phyloP scores from a whole-genome alignment of 1,284 basidiomycete genomes.

The Trichosporon sp. region DNA sequence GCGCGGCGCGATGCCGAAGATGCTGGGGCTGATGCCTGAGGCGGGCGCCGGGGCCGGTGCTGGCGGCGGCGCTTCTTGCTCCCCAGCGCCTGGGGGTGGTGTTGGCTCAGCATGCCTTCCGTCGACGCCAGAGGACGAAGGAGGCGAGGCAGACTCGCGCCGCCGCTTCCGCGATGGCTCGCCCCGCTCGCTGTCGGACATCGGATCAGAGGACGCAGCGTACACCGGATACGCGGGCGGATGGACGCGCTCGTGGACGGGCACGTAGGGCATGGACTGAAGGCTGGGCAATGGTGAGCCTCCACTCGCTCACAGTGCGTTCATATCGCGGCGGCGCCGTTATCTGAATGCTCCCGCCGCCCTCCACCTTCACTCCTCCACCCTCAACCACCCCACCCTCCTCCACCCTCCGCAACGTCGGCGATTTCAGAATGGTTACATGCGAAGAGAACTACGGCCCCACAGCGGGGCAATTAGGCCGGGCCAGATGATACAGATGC shows the following conservation, averaged over 20 bases:
- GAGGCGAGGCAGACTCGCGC: no score
- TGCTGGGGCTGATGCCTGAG: conserved; percentile 64
- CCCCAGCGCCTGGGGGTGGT: not conserved
- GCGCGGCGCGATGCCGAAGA: conserved; percentile 85
- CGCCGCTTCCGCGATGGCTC: conserved; percentile 27
- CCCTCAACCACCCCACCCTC: no score
- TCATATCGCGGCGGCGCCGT: no score
- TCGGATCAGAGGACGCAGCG: conserved; percentile 4
- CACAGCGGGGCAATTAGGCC: no score
- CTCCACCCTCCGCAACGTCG: no score
- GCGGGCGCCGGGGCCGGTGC: not conserved
- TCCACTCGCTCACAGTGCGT: no score
- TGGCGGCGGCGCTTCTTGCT: not conserved
- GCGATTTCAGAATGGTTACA: no score
- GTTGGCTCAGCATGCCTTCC: not conserved
- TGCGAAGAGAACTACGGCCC: no score
- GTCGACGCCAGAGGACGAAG: no score
- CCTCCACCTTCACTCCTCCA: no score
- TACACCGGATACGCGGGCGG: conserved; percentile 17
- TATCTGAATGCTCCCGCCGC: no score
- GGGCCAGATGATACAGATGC: no score
- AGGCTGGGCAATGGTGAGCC: not conserved
- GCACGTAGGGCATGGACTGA: conserved; percentile 27
- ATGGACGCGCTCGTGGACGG: conserved; percentile 33
- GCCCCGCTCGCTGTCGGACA: conserved; percentile 24